phyloP scores from a whole-genome alignment of 805 yeast species.

The Nakazawaea ambrosiae region DNA sequence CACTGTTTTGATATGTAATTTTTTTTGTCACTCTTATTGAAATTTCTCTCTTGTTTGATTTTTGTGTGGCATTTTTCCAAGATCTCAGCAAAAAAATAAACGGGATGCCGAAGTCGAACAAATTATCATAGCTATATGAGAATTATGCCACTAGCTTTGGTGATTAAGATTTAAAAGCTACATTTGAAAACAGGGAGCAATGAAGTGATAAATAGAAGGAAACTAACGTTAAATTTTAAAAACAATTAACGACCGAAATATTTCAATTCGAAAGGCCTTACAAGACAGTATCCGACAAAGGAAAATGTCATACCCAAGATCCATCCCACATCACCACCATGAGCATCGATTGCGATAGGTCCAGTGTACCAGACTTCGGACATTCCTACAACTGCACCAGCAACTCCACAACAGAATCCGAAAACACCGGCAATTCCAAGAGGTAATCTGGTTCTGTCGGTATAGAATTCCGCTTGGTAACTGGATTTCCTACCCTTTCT shows the following conservation, averaged over 20 bases:
- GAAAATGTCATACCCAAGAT: constrained; percentile 24
- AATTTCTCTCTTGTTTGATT: too few relatives aligned
- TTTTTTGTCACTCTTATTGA: background rate
- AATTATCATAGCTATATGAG: too few relatives aligned
- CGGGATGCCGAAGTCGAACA: too few relatives aligned
- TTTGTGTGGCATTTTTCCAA: too few relatives aligned
- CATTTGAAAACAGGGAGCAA: too few relatives aligned
- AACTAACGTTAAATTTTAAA: constrained; percentile 2
- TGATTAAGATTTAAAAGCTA: too few relatives aligned
- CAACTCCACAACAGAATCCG: constrained; percentile 26
- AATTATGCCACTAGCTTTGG: too few relatives aligned
- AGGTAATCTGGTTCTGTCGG: constrained; percentile 20
- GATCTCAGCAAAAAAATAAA: too few relatives aligned
- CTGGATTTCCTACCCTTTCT: constrained; percentile 15
- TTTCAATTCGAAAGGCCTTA: constrained; percentile 26
- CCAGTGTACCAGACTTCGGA: constrained; percentile 29
- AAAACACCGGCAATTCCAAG: constrained; percentile 25
- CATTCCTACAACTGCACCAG: constrained; percentile 27
- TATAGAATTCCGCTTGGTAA: constrained; percentile 22
- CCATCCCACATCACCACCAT: constrained; percentile 27
- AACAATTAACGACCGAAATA: constrained; percentile 20
- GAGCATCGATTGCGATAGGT: constrained; percentile 21
- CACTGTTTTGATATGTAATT: too few relatives aligned
- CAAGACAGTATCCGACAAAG: constrained; percentile 22
- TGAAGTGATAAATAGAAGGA: too few relatives aligned